A percentile compares a stretch with the other conserved stretches of the same genome.
Conservation (phyloP, 495 filamentous ascomycete genomes). For the Wilcoxina mikolae region DNA sequence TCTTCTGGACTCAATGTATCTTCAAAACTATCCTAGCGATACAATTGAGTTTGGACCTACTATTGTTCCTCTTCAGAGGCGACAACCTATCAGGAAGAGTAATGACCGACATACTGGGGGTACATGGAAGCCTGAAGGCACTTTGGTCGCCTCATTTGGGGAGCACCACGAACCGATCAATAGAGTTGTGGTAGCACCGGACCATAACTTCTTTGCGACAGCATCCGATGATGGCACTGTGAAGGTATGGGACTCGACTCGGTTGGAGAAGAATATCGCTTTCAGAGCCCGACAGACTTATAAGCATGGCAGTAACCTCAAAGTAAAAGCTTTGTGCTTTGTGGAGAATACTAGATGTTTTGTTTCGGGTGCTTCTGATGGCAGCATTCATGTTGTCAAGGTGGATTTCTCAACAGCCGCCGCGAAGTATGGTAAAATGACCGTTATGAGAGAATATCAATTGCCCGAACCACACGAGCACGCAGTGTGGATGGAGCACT, state of each 20-base stretch:
- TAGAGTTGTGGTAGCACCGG: constrained; percentile 66
- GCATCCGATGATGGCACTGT: constrained; percentile 84
- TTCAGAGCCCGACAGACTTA: constrained; percentile 81
- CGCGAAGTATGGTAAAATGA: constrained; percentile 62
- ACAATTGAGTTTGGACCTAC: constrained; percentile 63
- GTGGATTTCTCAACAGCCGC: constrained; percentile 56
- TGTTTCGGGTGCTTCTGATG: constrained; percentile 76
- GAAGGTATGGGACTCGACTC: constrained; percentile 82
- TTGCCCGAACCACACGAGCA: constrained; percentile 52
- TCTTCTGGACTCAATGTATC: constrained; percentile 74
- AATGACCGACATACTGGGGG: constrained; percentile 30
- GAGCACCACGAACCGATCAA: constrained; percentile 78
- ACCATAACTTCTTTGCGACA: constrained; percentile 90
- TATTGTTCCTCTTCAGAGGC: constrained; percentile 52
- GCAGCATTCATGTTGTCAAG: constrained; percentile 75
- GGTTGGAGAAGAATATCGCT: constrained; percentile 77
- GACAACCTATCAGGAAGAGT: constrained; percentile 47
- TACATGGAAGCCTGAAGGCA: constrained; percentile 72
- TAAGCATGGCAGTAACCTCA: constrained; percentile 46
- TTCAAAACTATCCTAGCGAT: constrained; percentile 80
- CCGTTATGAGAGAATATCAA: constrained; percentile 63
- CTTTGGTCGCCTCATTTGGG: constrained; percentile 68
- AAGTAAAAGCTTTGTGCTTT: constrained; percentile 69
- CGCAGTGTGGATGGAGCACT: constrained; percentile 86
- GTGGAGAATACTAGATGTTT: constrained; percentile 91